A percentile compares a stretch with the other conserved stretches of the same genome.
These are phyloP conservation scores for Amaranthus cruentus DNA, from an alignment of 148 eudicot genomes.

Conservation along the genomic window DNA sequence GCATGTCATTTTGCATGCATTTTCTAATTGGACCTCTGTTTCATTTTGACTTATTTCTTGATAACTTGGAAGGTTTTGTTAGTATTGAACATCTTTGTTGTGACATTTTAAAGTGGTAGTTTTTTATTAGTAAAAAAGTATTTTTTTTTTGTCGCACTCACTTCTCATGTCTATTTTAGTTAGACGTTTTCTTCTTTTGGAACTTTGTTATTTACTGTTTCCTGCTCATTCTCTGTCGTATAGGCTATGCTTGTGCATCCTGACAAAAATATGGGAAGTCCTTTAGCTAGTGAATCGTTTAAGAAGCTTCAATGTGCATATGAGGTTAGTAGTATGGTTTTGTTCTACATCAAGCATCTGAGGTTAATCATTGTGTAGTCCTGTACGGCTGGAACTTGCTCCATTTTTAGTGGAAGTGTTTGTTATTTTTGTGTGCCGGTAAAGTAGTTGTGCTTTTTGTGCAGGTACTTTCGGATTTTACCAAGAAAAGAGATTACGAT, in stretches of 20 bases:
- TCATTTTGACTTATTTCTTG: background rate
- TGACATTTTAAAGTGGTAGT: background rate
- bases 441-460: constrained; percentile 15
- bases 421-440: constrained; percentile 4
- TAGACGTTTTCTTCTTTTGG: too few relatives aligned
- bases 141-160: background rate
- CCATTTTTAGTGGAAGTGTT: background rate
- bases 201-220: too few relatives aligned
- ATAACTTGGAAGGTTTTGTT: background rate
- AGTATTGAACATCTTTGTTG: background rate
- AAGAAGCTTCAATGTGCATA: constrained; percentile 98
- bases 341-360: background rate
- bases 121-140: background rate
- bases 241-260: constrained; percentile 99
- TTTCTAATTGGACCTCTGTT: background rate
- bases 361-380: background rate
- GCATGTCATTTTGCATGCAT: background rate
- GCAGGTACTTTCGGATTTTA: constrained; percentile 89
- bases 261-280: constrained; percentile 98
- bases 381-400: background rate
- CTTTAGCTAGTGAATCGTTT: constrained; percentile 95
- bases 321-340: constrained; percentile 48
- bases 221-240: background rate
- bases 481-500: constrained; percentile 90
- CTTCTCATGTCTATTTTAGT: too few relatives aligned